These are phyloP conservation scores for Nematocida sp. DNA, from an alignment of 371 early-diverging fungal genomes.

Conservation along the genomic window DNA sequence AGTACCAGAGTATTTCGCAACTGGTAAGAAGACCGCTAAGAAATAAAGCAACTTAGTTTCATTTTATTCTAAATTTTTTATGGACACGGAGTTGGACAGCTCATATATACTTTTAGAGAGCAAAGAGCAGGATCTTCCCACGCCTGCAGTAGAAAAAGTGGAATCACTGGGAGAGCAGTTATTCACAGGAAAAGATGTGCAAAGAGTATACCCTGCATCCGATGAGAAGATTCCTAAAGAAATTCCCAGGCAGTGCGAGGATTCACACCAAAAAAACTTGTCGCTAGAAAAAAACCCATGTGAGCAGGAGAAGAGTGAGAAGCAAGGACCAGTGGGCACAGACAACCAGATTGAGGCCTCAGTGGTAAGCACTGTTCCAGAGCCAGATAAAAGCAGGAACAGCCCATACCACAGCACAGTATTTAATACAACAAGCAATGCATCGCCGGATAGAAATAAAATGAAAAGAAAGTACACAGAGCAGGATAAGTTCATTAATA, in stretches of 20 bases:
- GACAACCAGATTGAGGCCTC: not conserved
- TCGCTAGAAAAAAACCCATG: not conserved
- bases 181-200: no score
- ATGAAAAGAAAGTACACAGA: slow-evolving; percentile 14
- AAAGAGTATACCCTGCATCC: not conserved
- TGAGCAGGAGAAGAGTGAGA: not conserved
- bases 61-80: slow-evolving; percentile 41
- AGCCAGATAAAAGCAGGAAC: not conserved
- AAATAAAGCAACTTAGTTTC: slow-evolving; percentile 27
- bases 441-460: not conserved
- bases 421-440: not conserved
- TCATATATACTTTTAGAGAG: slow-evolving; percentile 43
- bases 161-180: not conserved
- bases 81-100: slow-evolving; percentile 36
- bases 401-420: not conserved
- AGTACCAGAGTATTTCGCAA: slow-evolving; percentile 47
- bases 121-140: not conserved
- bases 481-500: slow-evolving; percentile 23
- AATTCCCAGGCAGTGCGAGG: not conserved
- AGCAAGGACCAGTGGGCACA: not conserved
- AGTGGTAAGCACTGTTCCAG: not conserved
- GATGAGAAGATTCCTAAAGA: not conserved
- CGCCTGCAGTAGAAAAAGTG: not conserved
- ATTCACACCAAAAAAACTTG: not conserved
- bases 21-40: slow-evolving; percentile 47